Evolutionary conservation across 148 eudicot species (phyloP).

Genomic region (Fallopia convolvulus): DNA sequence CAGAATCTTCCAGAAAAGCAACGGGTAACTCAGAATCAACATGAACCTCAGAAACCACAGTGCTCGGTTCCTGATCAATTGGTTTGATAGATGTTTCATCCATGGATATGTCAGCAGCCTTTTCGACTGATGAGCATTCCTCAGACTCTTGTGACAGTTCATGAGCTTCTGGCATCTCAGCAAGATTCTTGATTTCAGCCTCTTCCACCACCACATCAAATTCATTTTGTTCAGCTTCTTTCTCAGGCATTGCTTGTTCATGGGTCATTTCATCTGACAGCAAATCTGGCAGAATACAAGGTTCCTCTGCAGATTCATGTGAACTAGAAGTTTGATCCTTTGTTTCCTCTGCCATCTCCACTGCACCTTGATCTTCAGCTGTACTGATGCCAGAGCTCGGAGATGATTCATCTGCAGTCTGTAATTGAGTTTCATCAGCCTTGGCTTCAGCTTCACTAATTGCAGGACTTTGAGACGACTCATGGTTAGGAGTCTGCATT

Average conservation of each 20-base stretch:
- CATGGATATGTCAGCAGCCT: no score
- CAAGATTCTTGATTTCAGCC: neutral
- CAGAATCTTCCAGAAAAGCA: neutral
- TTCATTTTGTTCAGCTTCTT: neutral
- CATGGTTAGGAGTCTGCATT: neutral
- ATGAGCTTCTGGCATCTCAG: neutral
- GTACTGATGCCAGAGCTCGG: neutral
- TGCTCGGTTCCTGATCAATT: neutral
- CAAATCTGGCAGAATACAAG: neutral
- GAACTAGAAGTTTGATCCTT: neutral
- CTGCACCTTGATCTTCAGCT: neutral
- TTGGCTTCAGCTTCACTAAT: neutral
- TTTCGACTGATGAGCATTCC: neutral
- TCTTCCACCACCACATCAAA: neutral
- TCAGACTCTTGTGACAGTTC: neutral
- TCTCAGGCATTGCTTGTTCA: neutral
- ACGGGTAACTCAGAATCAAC: neutral
- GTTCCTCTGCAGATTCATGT: slow-evolving; percentile 4
- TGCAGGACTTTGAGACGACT: neutral
- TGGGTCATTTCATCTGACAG: neutral
- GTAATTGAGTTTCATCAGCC: neutral
- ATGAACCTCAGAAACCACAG: neutral
- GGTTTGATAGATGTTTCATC: neutral
- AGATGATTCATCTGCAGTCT: neutral
- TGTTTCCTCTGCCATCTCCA: neutral